phyloP scores from a whole-genome alignment of 305 asterid genomes.

The Petunia hybrid region DNA sequence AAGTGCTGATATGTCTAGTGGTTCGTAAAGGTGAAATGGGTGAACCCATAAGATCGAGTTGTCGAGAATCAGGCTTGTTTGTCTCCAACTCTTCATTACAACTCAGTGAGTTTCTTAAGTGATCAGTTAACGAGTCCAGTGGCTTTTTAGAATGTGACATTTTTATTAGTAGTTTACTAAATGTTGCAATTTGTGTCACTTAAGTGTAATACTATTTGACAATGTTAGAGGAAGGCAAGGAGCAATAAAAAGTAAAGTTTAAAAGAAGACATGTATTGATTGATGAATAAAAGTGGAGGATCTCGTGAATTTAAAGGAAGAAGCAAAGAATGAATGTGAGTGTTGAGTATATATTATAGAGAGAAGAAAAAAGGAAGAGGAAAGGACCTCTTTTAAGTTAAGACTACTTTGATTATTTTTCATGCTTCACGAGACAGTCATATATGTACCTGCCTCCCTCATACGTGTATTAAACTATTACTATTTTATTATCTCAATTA shows the following conservation, averaged over 20 bases:
- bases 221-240: neutral
- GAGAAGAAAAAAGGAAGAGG: conserved; percentile 1
- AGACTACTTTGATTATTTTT: neutral
- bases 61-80: conserved; percentile 64
- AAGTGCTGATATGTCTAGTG: conserved; percentile 23
- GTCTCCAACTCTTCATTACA: neutral
- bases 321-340: conserved; percentile 56
- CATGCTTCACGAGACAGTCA: neutral
- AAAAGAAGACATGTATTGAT: conserved; percentile 33
- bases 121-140: conserved; percentile 53
- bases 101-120: conserved; percentile 45
- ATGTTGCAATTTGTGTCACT: conserved; percentile 13
- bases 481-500: neutral
- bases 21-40: conserved; percentile 63
- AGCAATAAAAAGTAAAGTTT: conserved; percentile 2
- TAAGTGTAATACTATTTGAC: neutral
- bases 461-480: too few relatives aligned
- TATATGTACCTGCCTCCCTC: neutral
- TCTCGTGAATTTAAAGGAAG: conserved; percentile 37
- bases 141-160: conserved; percentile 40
- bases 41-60: conserved; percentile 65
- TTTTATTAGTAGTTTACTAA: conserved; percentile 23
- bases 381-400: neutral
- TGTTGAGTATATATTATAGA: conserved; percentile 4
- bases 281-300: conserved; percentile 29